Evolutionary conservation across 2,329 filamentous ascomycete species (phyloP).

Genomic region (Penicillium hesseltinei): DNA sequence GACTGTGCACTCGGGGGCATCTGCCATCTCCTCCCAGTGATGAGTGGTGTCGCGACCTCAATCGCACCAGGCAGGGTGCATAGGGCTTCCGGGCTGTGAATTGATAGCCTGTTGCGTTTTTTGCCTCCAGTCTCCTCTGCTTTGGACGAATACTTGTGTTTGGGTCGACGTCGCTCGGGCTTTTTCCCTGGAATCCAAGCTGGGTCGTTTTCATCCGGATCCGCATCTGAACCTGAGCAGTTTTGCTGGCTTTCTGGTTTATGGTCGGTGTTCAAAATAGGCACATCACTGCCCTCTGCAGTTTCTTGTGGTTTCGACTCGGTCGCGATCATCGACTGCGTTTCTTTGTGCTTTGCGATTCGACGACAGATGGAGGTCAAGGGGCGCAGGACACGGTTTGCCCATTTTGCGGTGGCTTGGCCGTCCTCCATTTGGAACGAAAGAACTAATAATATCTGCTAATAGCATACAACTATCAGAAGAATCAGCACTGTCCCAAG

Average conservation of each 20-base stretch:
- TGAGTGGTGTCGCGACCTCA: conserved; percentile 43
- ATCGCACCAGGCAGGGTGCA: conserved; percentile 42
- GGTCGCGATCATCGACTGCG: conserved; percentile 27
- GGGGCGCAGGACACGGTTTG: conserved; percentile 45
- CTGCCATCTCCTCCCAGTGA: conserved; percentile 35
- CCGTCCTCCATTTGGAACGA: conserved; percentile 36
- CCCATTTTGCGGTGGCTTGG: conserved; percentile 43
- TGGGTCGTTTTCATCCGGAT: conserved; percentile 39
- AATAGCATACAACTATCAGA: conserved; percentile 5
- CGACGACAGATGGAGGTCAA: conserved; percentile 41
- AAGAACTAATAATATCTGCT: conserved; percentile 7
- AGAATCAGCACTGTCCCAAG: conserved; percentile 4
- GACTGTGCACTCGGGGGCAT: conserved; percentile 21
- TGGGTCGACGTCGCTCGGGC: conserved; percentile 32
- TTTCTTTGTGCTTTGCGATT: conserved; percentile 42
- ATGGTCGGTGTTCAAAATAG: background rate
- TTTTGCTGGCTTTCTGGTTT: background rate
- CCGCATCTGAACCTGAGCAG: conserved; percentile 34
- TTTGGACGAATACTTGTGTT: conserved; percentile 39
- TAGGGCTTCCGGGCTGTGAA: conserved; percentile 37
- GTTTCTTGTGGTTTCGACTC: conserved; percentile 22
- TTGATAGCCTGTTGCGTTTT: conserved; percentile 30
- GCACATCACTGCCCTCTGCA: background rate
- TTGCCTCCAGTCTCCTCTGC: conserved; percentile 24
- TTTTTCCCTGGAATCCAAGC: conserved; percentile 41